These are phyloP conservation scores for sweet orange (Citrus sinensis) DNA, from an alignment of 345 rosid genomes.

Conservation along the genomic window DVS_A1.0 CM039167.1:5887501-5888000, in stretches of 20 bases:
- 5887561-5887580: constrained; percentile 47
- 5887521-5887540: background rate
- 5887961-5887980: background rate
- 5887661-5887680: constrained; percentile 26
- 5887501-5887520: constrained; percentile 34
- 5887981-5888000: too few relatives aligned
- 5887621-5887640: constrained; percentile 28
- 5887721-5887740: constrained; percentile 59
- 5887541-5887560: constrained; percentile 23
- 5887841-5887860: too few relatives aligned
- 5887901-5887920: too few relatives aligned
- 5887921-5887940: background rate
- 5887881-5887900: too few relatives aligned
- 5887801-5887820: background rate
- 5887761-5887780: background rate
- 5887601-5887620: constrained; percentile 24
- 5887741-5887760: too few relatives aligned
- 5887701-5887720: constrained; percentile 38
- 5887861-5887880: too few relatives aligned
- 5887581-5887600: constrained; percentile 29
- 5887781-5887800: background rate
- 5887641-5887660: constrained; percentile 26
- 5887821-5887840: too few relatives aligned
- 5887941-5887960: background rate
- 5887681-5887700: constrained; percentile 42